phyloP scores from a whole-genome alignment of 2,329 filamentous ascomycete species.

The Venturiaceae sp. region DNA sequence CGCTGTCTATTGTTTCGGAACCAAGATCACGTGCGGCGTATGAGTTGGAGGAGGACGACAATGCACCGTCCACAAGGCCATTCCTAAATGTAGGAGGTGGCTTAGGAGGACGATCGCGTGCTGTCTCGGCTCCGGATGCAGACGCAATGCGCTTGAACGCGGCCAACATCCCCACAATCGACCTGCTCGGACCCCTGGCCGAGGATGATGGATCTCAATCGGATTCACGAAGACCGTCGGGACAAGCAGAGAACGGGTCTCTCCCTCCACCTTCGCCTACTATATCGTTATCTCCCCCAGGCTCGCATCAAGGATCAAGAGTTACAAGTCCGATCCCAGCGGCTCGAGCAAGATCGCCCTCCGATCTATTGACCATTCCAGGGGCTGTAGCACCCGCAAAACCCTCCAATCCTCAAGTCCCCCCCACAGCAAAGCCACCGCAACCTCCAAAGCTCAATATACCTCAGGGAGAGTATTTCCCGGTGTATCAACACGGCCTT shows the following conservation, averaged over 20 bases:
- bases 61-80: background rate
- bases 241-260: background rate
- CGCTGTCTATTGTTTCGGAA: constrained; percentile 38
- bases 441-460: background rate
- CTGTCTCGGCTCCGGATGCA: constrained; percentile 52
- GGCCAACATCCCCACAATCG: constrained; percentile 25
- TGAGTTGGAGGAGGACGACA: background rate
- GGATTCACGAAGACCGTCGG: background rate
- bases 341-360: constrained; percentile 10
- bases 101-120: constrained; percentile 30
- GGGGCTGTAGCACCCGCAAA: constrained; percentile 16
- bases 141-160: constrained; percentile 26
- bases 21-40: constrained; percentile 23
- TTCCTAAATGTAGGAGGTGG: constrained; percentile 19
- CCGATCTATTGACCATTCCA: background rate
- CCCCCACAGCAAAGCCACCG: background rate
- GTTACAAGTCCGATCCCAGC: constrained; percentile 17
- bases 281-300: constrained; percentile 28
- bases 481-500: background rate
- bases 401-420: constrained; percentile 13
- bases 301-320: constrained; percentile 20
- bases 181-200: constrained; percentile 23
- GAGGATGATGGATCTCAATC: constrained; percentile 14
- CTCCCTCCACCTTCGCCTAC: constrained; percentile 23
- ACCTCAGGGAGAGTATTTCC: background rate